Base-by-base conservation (phyloP, 2,329 filamentous ascomycete species). In the Monascus ruber region DNA sequence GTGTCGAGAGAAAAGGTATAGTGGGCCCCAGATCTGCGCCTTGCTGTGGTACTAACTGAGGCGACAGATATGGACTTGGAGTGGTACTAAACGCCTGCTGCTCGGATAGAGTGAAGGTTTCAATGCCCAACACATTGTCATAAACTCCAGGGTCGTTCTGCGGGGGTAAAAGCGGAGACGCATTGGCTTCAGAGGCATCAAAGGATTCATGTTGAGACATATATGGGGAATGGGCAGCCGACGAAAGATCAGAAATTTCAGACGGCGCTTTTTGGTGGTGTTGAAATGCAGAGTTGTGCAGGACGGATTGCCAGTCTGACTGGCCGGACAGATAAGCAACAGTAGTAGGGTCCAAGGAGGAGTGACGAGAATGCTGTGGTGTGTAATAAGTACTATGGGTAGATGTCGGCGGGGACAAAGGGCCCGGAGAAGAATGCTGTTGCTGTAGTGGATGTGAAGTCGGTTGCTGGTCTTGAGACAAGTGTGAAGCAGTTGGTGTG, bases 191-290 rank as follows among this genome's bases (percentile, higher is more conserved):
- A 37, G 74, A 70, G n/a, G 70, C 64, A 17, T 94, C 87, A 54
- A 94, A 93, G 46, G 70, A 77, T 52, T 95, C 88, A 43, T 83
- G 74, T 49, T 82, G 82, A 26, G 74, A 75, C 41, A 94, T 65
- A 54, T 85, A 86, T 3, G 89, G 89, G 11, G 89, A 95, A 24
- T 81, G 83, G 24, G 84, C 80, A 10, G 81, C 84, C 11, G 86
- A 94, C 2, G 77, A 94, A 5, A 94, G 81, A 49, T 95, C 89
- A 2, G 87, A 94, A 53, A 82, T 86, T 51, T 95, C 89, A n/a
- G 88, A 95, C 1, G 85, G 84, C 31, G 77, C 80, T 53, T 88
- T 78, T 50, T 87, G 76, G 58, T 95, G 89, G n/a, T 76, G 72
- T 48, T 85, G 81, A 55, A 94, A 95, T 43, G 70, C 66, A 31